Evolutionary conservation across 441 rosid genomes (phyloP).

Genomic region (Corymbia citriodora): DNA sequence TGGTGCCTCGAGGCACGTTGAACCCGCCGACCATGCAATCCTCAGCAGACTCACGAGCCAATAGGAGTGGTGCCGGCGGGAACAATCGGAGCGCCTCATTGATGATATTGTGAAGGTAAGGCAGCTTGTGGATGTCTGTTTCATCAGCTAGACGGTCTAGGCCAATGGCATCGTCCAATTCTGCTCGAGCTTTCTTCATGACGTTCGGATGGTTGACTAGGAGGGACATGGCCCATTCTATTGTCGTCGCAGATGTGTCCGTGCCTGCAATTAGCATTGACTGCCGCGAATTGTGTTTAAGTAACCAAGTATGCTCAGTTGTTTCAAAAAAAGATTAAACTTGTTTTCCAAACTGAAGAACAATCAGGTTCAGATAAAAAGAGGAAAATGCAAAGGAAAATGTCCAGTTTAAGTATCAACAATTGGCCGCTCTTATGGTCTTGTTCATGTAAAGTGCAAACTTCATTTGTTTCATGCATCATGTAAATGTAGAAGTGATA

Average conservation of each 20-base stretch:
- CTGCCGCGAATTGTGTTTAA: not conserved
- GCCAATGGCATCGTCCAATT: not conserved
- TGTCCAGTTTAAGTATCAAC: not conserved
- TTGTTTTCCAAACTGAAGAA: not conserved
- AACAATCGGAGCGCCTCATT: constrained; percentile 1
- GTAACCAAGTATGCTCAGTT: not conserved
- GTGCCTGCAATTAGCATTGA: not conserved
- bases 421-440: not conserved
- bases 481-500: not conserved
- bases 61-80: constrained; percentile 8
- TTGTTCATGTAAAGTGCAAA: not conserved
- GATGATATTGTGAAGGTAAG: constrained; percentile 7
- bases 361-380: not conserved
- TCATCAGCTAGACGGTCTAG: not conserved
- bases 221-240: constrained; percentile 6
- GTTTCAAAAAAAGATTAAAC: not conserved
- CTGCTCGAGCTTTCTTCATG: not conserved
- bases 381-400: not conserved
- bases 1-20: constrained; percentile 6
- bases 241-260: not conserved
- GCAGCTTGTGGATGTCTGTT: not conserved
- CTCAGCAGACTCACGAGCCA: constrained; percentile 10
- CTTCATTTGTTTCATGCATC: not conserved
- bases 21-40: constrained; percentile 1
- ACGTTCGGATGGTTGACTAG: constrained; percentile 1